Percentiles rank a stretch among this genome's conserved stretches.
Evolutionary conservation across 2,329 filamentous ascomycete species (phyloP).

Genomic region (Lomentospora prolificans): DNA sequence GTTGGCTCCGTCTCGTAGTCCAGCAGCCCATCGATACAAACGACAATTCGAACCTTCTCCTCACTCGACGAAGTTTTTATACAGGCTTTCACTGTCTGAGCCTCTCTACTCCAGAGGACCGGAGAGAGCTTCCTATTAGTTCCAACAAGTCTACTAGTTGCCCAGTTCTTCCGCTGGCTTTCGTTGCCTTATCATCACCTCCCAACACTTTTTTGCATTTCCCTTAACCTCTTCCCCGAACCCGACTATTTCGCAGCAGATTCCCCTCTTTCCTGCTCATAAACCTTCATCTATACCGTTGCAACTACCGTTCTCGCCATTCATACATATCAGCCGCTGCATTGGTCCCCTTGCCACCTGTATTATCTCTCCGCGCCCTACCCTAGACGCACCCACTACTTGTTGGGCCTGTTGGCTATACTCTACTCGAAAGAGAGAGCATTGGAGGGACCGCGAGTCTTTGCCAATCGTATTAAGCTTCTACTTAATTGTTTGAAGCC

Average conservation of each 20-base stretch:
- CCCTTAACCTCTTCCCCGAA: background rate
- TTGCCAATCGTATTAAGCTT: background rate
- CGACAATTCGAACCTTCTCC: constrained; percentile 41
- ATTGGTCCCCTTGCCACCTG: background rate
- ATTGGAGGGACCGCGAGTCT: background rate
- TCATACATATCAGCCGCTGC: background rate
- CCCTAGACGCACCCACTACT: background rate
- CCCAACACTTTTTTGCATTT: background rate
- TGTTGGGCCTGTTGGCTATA: background rate
- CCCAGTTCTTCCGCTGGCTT: background rate
- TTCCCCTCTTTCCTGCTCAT: background rate
- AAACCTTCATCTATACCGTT: background rate
- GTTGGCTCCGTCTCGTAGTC: constrained; percentile 55
- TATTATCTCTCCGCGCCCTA: background rate
- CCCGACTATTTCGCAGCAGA: background rate
- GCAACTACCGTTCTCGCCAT: background rate
- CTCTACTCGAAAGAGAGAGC: constrained; percentile 3
- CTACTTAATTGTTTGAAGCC: background rate
- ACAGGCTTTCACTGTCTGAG: constrained; percentile 33
- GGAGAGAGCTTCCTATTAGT: constrained; percentile 8
- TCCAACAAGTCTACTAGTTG: constrained; percentile 6
- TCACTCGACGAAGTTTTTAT: constrained; percentile 55
- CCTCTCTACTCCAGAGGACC: constrained; percentile 3
- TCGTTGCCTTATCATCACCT: background rate
- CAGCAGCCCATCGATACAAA: constrained; percentile 73